Evolutionary conservation across 2,329 filamentous ascomycete genomes (phyloP).

Genomic region (Fusarium heterosporum): DNA sequence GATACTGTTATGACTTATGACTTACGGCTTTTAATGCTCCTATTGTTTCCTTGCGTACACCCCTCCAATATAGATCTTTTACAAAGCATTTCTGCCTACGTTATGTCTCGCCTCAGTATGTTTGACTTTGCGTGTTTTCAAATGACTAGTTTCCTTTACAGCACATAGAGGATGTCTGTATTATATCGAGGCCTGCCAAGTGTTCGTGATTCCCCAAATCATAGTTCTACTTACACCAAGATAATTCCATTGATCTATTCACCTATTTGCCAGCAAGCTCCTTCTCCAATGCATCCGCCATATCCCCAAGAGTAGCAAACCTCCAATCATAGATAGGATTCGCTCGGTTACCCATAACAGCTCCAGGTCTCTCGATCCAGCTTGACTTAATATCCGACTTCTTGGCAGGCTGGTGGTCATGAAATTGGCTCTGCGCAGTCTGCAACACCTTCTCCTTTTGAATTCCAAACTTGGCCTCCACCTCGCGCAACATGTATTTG

Average conservation of each 20-base stretch:
- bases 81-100: neutral
- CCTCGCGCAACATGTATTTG: conserved; percentile 69
- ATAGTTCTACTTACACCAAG: neutral
- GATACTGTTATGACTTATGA: neutral
- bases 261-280: conserved; percentile 24
- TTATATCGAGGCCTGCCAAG: neutral
- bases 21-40: neutral
- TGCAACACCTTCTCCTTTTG: conserved; percentile 68
- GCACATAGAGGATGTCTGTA: neutral
- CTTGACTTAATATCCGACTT: conserved; percentile 66
- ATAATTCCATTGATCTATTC: neutral
- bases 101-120: no score
- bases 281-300: conserved; percentile 61
- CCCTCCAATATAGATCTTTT: neutral
- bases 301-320: conserved; percentile 68
- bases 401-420: conserved; percentile 76
- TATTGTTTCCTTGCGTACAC: neutral
- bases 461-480: conserved; percentile 66
- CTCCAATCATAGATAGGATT: conserved; percentile 64
- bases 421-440: conserved; percentile 76
- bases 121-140: neutral
- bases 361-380: conserved; percentile 69
- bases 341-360: conserved; percentile 56
- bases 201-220: neutral
- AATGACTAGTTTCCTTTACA: neutral